Evolutionary conservation across 2,329 filamentous ascomycete genomes (phyloP).

Genomic region (Lojkania enalia): DNA sequence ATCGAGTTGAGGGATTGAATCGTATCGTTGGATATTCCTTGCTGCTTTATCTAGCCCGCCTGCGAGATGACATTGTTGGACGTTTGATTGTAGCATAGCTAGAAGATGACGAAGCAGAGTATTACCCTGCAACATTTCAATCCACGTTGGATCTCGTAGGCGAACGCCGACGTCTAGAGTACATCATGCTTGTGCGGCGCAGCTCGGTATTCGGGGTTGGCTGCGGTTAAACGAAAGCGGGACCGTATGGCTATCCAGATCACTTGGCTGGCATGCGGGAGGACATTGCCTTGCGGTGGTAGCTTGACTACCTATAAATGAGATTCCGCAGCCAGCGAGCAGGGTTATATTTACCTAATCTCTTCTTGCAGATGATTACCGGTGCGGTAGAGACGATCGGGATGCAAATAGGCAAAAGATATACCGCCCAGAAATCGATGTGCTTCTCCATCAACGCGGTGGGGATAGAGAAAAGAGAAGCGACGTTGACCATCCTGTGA

Average conservation of each 20-base stretch:
- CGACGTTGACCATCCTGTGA: slow-evolving; percentile 3
- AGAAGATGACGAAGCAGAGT: slow-evolving; percentile 27
- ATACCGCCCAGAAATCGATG: slow-evolving; percentile 68
- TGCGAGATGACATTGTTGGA: slow-evolving; percentile 25
- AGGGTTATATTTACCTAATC: no score
- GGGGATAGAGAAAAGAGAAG: slow-evolving; percentile 5
- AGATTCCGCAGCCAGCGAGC: no score
- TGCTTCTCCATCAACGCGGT: slow-evolving; percentile 5
- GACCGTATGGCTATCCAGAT: no score
- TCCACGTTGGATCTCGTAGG: background rate
- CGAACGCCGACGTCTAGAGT: no score
- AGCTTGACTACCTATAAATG: no score
- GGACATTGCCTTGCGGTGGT: no score
- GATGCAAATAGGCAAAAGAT: slow-evolving; percentile 62
- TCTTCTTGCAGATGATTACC: no score
- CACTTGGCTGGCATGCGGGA: no score
- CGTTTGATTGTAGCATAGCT: slow-evolving; percentile 26
- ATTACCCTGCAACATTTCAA: background rate
- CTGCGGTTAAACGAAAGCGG: no score
- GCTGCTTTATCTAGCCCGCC: slow-evolving; percentile 23
- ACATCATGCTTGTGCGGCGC: no score
- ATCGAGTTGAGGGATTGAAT: slow-evolving; percentile 11
- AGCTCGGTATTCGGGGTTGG: no score
- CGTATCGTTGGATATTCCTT: slow-evolving; percentile 24
- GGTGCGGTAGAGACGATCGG: no score